phyloP scores from a whole-genome alignment of 208 protist species.

The Leptomonas seymouri region DNA sequence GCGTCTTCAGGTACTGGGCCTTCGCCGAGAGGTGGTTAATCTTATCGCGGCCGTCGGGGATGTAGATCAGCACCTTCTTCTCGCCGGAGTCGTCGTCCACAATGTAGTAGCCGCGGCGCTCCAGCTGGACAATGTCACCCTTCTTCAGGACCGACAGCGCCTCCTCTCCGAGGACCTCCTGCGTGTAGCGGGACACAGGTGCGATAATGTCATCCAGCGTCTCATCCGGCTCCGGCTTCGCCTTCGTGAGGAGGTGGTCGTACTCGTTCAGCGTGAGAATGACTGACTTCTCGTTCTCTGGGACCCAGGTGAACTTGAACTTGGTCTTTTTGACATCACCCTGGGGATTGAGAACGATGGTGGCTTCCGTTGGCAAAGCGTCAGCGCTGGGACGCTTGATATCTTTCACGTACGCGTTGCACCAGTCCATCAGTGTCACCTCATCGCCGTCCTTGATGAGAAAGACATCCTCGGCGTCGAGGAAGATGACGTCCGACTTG shows the following conservation, averaged over 20 bases:
- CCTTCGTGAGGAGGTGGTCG: constrained; percentile 97
- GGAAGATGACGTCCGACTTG: constrained; percentile 87
- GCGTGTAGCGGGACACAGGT: constrained; percentile 77
- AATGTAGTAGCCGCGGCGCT: constrained; percentile 98
- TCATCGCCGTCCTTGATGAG: constrained; percentile 94
- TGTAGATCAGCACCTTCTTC: constrained; percentile 77
- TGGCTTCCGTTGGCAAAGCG: constrained; percentile 62
- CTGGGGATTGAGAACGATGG: constrained; percentile 86
- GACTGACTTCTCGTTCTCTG: constrained; percentile 75
- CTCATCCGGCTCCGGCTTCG: constrained; percentile 96
- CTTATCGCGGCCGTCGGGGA: constrained; percentile 91
- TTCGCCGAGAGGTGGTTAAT: constrained; percentile 92
- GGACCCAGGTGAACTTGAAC: constrained; percentile 98
- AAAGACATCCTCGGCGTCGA: constrained; percentile 95
- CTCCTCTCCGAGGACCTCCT: constrained; percentile 88
- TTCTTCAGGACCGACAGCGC: constrained; percentile 87
- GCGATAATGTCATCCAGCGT: constrained; percentile 94
- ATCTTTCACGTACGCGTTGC: constrained; percentile 93
- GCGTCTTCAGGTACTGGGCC: constrained; percentile 88
- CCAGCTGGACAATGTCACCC: constrained; percentile 96
- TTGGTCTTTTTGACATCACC: constrained; percentile 98
- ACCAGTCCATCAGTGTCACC: constrained; percentile 99
- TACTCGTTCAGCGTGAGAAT: constrained; percentile 91
- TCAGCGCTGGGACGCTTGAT: constrained; percentile 54
- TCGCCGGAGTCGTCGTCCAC: constrained; percentile 73